These are phyloP conservation scores for Lentinula novae-zelandiae DNA, from an alignment of 1,284 basidiomycete genomes.

Conservation along the genomic window DNA sequence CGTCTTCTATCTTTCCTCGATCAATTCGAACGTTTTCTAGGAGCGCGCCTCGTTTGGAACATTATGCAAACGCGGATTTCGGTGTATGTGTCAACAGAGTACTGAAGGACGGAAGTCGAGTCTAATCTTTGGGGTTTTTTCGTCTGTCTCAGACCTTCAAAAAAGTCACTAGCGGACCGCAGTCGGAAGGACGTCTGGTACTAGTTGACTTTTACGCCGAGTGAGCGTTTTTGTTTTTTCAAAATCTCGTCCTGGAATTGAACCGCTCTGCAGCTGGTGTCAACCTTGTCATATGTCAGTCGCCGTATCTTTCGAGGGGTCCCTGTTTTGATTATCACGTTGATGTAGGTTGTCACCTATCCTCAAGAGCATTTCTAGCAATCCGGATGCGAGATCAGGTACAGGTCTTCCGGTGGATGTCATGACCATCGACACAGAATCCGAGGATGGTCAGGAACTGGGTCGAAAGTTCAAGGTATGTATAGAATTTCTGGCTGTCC, in stretches of 20 bases:
- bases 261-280: constrained; percentile 58
- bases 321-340: neutral
- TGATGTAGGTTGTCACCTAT: constrained; percentile 50
- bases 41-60: neutral
- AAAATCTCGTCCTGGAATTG: too few relatives aligned
- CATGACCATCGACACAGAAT: constrained; percentile 65
- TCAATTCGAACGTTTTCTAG: constrained; percentile 2
- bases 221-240: constrained; percentile 33
- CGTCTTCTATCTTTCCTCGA: neutral
- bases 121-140: constrained; percentile 22
- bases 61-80: constrained; percentile 12
- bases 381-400: constrained; percentile 42
- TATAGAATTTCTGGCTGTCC: neutral
- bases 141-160: constrained; percentile 38
- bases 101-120: neutral
- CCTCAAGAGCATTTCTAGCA: constrained; percentile 48
- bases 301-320: neutral
- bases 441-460: constrained; percentile 47
- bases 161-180: constrained; percentile 33
- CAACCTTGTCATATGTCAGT: constrained; percentile 53
- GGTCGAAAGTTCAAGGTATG: constrained; percentile 45
- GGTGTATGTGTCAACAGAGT: neutral
- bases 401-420: constrained; percentile 59
- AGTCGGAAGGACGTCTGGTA: constrained; percentile 47
- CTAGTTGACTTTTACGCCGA: constrained; percentile 77